Conservation (phyloP, 169 alveolate species). For the Perkinsus olseni region DNA sequence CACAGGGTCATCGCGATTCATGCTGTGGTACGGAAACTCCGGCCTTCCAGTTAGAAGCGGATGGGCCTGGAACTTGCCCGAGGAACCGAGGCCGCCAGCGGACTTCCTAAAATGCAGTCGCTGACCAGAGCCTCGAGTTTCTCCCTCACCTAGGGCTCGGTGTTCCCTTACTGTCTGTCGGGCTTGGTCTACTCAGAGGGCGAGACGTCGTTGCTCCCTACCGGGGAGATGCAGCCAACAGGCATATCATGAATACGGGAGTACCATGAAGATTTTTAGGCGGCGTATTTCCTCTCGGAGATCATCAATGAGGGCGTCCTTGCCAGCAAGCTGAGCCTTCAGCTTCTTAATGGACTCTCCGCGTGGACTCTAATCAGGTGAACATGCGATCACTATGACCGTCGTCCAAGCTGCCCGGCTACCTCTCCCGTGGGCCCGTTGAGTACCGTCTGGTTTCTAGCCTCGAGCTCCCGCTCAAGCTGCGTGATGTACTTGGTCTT, state of each 20-base stretch:
- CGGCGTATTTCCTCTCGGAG: background rate
- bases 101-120: background rate
- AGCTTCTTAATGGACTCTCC: background rate
- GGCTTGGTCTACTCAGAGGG: background rate
- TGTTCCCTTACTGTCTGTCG: background rate
- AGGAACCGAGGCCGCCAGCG: background rate
- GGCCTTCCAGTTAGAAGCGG: background rate
- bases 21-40: background rate
- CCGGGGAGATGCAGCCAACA: background rate
- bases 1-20: background rate
- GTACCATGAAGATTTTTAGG: background rate
- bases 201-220: background rate
- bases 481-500: background rate
- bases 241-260: background rate
- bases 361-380: background rate
- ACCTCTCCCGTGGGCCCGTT: background rate
- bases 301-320: background rate
- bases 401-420: background rate
- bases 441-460: background rate
- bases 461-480: background rate
- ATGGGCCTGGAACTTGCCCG: background rate
- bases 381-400: background rate
- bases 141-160: background rate
- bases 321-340: background rate
- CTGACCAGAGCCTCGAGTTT: no score